Evolutionary conservation across 2,329 filamentous ascomycete species (phyloP).

Genomic region (Mycocentrospora acerina): DNA sequence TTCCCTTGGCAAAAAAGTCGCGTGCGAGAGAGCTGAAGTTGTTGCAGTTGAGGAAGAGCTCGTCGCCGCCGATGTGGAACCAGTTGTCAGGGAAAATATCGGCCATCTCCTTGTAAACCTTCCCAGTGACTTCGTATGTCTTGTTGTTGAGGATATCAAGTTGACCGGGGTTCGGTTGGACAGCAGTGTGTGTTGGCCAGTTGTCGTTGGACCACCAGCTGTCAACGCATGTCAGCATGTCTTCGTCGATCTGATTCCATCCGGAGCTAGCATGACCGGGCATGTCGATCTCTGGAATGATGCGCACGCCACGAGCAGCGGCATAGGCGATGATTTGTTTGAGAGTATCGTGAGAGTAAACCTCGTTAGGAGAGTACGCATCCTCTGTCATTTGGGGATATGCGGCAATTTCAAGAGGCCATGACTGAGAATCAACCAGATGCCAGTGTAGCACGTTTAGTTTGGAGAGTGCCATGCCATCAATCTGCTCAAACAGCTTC

Average conservation of each 20-base stretch:
- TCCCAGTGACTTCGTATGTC: slow-evolving; percentile 56
- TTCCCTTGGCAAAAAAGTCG: slow-evolving; percentile 54
- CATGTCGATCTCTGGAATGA: slow-evolving; percentile 65
- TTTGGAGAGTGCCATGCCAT: slow-evolving; percentile 58
- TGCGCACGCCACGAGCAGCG: slow-evolving; percentile 57
- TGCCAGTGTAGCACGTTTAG: slow-evolving; percentile 62
- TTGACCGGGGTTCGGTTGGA: slow-evolving; percentile 59
- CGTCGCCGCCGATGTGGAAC: slow-evolving; percentile 60
- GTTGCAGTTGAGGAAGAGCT: slow-evolving; percentile 59
- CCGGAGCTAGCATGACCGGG: slow-evolving; percentile 59
- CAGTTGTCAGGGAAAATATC: slow-evolving; percentile 54
- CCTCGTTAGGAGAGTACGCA: slow-evolving; percentile 54
- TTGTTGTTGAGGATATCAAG: slow-evolving; percentile 58
- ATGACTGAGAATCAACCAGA: slow-evolving; percentile 57
- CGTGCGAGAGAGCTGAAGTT: slow-evolving; percentile 56
- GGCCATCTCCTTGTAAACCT: slow-evolving; percentile 58
- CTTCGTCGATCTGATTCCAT: slow-evolving; percentile 58
- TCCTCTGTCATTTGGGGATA: slow-evolving; percentile 57
- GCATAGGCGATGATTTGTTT: slow-evolving; percentile 52
- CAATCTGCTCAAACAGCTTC: slow-evolving; percentile 58
- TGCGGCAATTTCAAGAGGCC: slow-evolving; percentile 53
- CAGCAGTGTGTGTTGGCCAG: slow-evolving; percentile 57
- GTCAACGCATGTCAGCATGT: slow-evolving; percentile 58
- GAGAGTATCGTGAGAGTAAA: slow-evolving; percentile 49
- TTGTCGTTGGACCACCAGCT: slow-evolving; percentile 64